These are phyloP conservation scores for Magnusiomyces fungicola DNA, from an alignment of 1,139 yeast species.

Conservation along the genomic window DNA sequence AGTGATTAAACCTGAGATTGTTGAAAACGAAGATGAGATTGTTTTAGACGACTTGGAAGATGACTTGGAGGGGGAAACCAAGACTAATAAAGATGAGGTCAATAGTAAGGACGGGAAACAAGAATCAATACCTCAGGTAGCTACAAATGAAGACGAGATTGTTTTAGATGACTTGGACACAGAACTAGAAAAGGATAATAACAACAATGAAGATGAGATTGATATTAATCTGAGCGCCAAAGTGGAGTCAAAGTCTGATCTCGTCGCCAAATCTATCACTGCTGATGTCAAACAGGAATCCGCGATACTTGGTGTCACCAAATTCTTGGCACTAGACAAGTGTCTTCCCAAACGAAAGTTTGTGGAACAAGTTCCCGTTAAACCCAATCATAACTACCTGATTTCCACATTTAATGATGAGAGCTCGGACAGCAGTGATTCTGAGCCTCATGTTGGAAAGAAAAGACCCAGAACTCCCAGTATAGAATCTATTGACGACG, in stretches of 20 bases:
- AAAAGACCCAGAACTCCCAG: neutral
- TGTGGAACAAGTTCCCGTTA: constrained; percentile 43
- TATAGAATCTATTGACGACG: neutral
- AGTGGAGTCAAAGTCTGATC: neutral
- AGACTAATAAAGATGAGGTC: neutral
- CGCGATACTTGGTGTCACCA: too few species aligned
- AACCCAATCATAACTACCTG: too few species aligned
- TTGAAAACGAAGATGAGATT: constrained; percentile 19
- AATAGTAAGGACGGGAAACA: neutral
- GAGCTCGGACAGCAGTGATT: neutral
- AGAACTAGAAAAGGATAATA: constrained; percentile 2
- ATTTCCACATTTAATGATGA: too few species aligned
- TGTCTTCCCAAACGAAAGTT: constrained; percentile 46
- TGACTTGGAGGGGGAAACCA: neutral
- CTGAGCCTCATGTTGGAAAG: too few species aligned
- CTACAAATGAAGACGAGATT: constrained; percentile 5
- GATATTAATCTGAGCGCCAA: neutral
- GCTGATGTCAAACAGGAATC: neutral
- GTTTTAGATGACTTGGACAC: neutral
- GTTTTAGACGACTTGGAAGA: constrained; percentile 17
- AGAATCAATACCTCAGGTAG: neutral
- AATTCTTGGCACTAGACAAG: too few species aligned
- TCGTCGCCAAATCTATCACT: neutral
- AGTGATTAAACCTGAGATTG: constrained; percentile 35
- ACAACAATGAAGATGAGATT: constrained; percentile 1